A percentile compares a stretch with the other conserved stretches of the same genome.
Evolutionary conservation across 345 rosid species (phyloP).

Genomic region (Linum trigynum): DNA sequence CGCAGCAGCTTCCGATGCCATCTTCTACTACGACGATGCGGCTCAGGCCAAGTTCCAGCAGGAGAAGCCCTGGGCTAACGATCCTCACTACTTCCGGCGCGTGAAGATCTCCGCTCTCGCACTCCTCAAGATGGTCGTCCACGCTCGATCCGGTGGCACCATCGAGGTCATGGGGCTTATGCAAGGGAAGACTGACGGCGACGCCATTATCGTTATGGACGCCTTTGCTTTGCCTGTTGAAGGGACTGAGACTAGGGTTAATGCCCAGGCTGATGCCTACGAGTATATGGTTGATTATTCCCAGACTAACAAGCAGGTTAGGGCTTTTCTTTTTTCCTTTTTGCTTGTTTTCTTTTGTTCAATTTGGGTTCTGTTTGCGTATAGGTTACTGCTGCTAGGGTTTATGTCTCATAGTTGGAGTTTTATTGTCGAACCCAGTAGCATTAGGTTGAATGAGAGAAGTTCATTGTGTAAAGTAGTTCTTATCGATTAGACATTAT

Average conservation of each 20-base stretch:
- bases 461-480: slow-evolving; percentile 9
- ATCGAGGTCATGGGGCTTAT: slow-evolving; percentile 98
- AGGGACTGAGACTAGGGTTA: slow-evolving; percentile 96
- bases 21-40: slow-evolving; percentile 71
- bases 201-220: slow-evolving; percentile 94
- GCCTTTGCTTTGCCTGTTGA: slow-evolving; percentile 99
- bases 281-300: slow-evolving; percentile 99
- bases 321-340: neutral
- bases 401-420: neutral
- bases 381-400: neutral
- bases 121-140: slow-evolving; percentile 97
- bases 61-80: slow-evolving; percentile 91
- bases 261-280: slow-evolving; percentile 98
- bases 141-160: slow-evolving; percentile 99
- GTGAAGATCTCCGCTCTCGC: slow-evolving; percentile 98
- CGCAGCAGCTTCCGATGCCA: slow-evolving; percentile 46
- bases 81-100: slow-evolving; percentile 93
- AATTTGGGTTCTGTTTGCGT: neutral
- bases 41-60: slow-evolving; percentile 62
- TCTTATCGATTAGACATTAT: neutral
- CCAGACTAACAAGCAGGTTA: slow-evolving; percentile 90
- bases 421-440: no score
- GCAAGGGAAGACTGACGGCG: slow-evolving; percentile 99
- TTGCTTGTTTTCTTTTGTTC: no score
- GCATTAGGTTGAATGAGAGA: no score